Base-by-base conservation (phyloP, 768 basidiomycete genomes). In the Termitomyces sp. region DNA sequence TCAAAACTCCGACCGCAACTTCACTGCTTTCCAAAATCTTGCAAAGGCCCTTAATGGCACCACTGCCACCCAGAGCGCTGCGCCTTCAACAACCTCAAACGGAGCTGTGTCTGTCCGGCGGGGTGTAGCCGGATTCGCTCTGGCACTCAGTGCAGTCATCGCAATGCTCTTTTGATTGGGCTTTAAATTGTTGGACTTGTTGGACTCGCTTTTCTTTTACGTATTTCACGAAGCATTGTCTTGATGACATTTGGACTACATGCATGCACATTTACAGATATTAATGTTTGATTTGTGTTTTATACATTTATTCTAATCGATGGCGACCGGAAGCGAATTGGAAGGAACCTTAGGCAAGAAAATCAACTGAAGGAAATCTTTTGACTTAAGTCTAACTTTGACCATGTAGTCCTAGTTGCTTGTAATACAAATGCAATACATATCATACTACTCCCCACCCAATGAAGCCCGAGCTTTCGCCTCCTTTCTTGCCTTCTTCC, bases 401-500 rank as follows among this genome's bases (percentile, higher is more conserved):
- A n/a, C n/a, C n/a, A n/a, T n/a, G n/a, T n/a, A n/a, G n/a, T n/a
- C n/a, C n/a, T n/a, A n/a, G n/a, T n/a, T n/a, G n/a, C n/a, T n/a
- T n/a, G n/a, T n/a, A n/a, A n/a, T n/a, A n/a, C n/a, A n/a, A n/a
- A 32, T 27, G 37, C 10, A 40, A 52, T 42, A 59, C n/a, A 48
- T 50, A 14, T 17, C 44, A 37, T 12, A 2, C 19, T 60, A 75
- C 57, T 74, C 76, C 19, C 70, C 75, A 27, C 73, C 77, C 59
- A 74, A 58, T 0, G 77, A 77, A 59, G 76, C 74, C 55, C 75
- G 71, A 21, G 74, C 81, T 62, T 85, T 87, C 67, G 82, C 86
- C 72, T 89, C 86, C 64, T 86, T 89, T 65, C 82, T 89, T 65
- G 85, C 68, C 48, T 82, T 78, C 59, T 86, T 89, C 62, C 78